Evolutionary conservation across 2,329 filamentous ascomycete genomes (phyloP).

Genomic region (Arthrobotrys iridis): DNA sequence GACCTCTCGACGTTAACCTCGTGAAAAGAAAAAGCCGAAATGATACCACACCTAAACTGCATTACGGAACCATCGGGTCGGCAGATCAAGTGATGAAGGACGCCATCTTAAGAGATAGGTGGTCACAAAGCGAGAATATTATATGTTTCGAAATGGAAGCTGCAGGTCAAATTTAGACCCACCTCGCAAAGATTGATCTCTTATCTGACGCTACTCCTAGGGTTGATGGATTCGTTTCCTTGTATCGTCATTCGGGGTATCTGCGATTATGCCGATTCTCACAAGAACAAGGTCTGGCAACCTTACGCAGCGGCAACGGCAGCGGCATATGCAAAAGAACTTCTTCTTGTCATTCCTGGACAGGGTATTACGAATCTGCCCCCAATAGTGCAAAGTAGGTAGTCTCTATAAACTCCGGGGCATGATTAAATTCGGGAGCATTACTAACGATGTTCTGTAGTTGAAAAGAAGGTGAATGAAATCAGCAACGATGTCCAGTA

Average conservation of each 20-base stretch:
- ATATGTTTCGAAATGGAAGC: constrained; percentile 17
- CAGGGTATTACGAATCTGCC: too few species aligned
- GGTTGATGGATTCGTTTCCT: constrained; percentile 3
- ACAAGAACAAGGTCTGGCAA: too few species aligned
- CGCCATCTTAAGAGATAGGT: too few species aligned
- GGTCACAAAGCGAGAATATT: constrained; percentile 1
- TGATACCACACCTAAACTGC: not conserved
- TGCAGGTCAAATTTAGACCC: not conserved
- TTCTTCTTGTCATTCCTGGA: too few species aligned
- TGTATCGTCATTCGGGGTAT: too few species aligned
- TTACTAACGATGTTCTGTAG: too few species aligned
- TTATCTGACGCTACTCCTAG: not conserved
- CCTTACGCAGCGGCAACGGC: too few species aligned
- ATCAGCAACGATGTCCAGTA: not conserved
- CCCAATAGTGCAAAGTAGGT: not conserved
- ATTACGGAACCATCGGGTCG: not conserved
- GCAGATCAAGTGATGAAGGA: not conserved
- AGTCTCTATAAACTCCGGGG: too few species aligned
- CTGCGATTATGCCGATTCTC: too few species aligned
- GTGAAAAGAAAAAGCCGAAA: not conserved
- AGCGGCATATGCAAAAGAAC: too few species aligned
- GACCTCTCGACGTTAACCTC: not conserved
- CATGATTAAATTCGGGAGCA: too few species aligned
- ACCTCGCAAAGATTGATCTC: not conserved
- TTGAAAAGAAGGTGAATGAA: not conserved